phyloP scores from a whole-genome alignment of 2,329 filamentous ascomycete species.

The Pleoardoris graminearum region DNA sequence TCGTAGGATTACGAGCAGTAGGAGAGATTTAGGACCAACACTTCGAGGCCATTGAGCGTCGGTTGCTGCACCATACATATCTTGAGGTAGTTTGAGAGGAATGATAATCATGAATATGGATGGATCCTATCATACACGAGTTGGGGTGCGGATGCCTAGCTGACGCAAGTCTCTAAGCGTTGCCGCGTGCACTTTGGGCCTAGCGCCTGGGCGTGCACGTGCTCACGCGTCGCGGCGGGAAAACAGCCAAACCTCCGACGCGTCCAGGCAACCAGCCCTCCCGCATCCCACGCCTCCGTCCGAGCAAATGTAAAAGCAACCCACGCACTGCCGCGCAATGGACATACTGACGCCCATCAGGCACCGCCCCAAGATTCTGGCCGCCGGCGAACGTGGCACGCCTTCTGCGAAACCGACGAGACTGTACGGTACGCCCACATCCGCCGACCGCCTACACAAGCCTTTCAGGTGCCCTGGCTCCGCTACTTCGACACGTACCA shows the following conservation, averaged over 20 bases:
- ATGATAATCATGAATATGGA: too few species aligned
- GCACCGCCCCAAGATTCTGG: slow-evolving; percentile 39
- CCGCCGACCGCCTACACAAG: slow-evolving; percentile 71
- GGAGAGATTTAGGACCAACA: too few species aligned
- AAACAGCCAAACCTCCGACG: not conserved
- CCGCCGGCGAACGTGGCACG: slow-evolving; percentile 38
- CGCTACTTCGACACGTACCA: slow-evolving; percentile 67
- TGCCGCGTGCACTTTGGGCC: not conserved
- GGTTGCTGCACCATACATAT: too few species aligned
- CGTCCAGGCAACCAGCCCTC: slow-evolving; percentile 10
- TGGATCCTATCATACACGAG: too few species aligned
- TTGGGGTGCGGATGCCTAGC: too few species aligned
- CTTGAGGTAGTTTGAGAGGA: too few species aligned
- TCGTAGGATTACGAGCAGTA: too few species aligned
- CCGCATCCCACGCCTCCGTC: not conserved
- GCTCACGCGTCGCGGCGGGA: slow-evolving; percentile 7
- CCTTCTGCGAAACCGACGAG: slow-evolving; percentile 47
- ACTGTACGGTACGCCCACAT: slow-evolving; percentile 60
- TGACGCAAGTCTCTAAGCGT: too few species aligned
- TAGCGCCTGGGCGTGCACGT: slow-evolving; percentile 12
- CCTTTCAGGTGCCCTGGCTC: slow-evolving; percentile 93
- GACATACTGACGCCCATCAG: slow-evolving; percentile 17
- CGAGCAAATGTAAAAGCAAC: slow-evolving; percentile 7
- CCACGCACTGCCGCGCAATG: not conserved
- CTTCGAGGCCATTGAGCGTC: too few species aligned